Evolutionary conservation across 352 stramenopile species (phyloP), one percentile per base, ranked within the genome.

Genomic region (Salisapilia sapeloensis): DNA sequence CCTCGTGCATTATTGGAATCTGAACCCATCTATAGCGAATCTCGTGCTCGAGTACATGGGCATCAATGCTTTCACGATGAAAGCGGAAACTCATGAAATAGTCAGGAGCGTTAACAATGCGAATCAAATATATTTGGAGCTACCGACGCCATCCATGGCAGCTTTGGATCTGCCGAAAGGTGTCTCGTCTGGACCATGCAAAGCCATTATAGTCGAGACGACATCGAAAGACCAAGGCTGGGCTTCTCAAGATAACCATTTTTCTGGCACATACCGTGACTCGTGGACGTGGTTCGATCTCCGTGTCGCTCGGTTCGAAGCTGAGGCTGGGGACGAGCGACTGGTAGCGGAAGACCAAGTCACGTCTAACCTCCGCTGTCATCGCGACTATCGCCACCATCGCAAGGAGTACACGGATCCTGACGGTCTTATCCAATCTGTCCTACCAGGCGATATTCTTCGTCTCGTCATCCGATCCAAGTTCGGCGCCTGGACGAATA

Each of bases 151-250:
- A n/a, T n/a, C n/a, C n/a, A n/a, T n/a, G n/a, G n/a, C n/a, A n/a
- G n/a, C n/a, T n/a, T 30, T 71, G 20, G 12, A 32, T 11, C 33
- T 82, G 13, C 62, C 70, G 1, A 11, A 20, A 1, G 70, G 65
- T n/a, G 42, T 80, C 8, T 27, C 46, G 12, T 29, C 58, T 16
- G 52, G 40, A 18, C 46, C 49, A 12, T 80, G 65, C 24, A 37
- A 48, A 8, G 38, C 62, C 14, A 13, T 80, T 18, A 53, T 65
- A 5, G 58, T 51, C 10, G 63, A 85, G 27, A 76, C 56, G 27
- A 43, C 45, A 24, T 83, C 70, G 2, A 66, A 71, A 23, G 70
- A 86, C 33, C 70, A 86, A 35, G 70, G 66, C 10, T 86, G 70
- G 70, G 66, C 70, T 11, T 60, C 42, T 3, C 17, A 35, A n/a